These are phyloP conservation scores for Eutrema heterophyllum DNA, from an alignment of 345 rosid genomes.

Conservation along the genomic window DNA sequence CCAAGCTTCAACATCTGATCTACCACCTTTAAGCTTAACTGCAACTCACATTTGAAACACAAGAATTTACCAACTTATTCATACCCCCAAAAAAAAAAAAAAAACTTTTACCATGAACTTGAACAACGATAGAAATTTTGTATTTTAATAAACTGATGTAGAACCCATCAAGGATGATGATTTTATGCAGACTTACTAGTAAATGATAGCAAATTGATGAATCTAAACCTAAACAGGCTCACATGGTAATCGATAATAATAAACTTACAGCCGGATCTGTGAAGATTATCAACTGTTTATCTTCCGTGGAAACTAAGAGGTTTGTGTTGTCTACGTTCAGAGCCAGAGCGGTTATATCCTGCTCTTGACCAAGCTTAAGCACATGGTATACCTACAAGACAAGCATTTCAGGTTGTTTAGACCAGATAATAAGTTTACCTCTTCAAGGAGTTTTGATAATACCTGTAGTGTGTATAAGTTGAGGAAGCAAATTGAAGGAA, in stretches of 20 bases:
- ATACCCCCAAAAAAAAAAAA: no score
- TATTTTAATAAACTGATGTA: neutral
- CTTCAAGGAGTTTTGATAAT: neutral
- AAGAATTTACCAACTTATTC: neutral
- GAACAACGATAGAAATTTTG: neutral
- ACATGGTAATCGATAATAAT: neutral
- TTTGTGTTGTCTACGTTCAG: constrained; percentile 78
- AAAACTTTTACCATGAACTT: neutral
- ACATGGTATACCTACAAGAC: constrained; percentile 70
- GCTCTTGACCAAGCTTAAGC: constrained; percentile 59
- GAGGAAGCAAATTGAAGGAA: constrained; percentile 81
- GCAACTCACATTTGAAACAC: constrained; percentile 21
- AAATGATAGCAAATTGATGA: neutral
- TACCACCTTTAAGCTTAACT: constrained; percentile 89
- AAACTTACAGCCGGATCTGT: constrained; percentile 92
- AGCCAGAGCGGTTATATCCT: constrained; percentile 82
- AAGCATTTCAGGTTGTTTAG: constrained; percentile 3
- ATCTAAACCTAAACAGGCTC: neutral
- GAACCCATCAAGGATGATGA: neutral
- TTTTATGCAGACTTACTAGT: neutral
- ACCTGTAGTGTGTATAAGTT: constrained; percentile 80
- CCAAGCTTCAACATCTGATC: constrained; percentile 98
- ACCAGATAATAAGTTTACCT: neutral
- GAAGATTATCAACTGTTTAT: constrained; percentile 85
- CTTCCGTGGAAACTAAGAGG: constrained; percentile 86